Percentiles rank a stretch among this genome's conserved stretches.
phyloP scores from a whole-genome alignment of 169 alveolate genomes.

The Theileria sp. region DNA sequence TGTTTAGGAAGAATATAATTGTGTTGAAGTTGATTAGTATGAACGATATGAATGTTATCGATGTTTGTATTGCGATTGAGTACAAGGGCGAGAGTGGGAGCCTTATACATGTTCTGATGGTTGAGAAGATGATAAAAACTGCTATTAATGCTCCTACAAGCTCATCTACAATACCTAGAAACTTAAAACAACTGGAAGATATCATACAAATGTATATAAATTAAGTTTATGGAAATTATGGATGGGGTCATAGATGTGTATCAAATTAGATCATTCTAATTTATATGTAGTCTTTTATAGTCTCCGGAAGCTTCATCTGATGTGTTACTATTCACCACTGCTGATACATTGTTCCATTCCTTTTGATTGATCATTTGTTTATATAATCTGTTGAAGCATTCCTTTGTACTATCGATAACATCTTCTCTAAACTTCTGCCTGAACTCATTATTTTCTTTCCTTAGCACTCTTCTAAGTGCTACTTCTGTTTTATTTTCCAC shows the following conservation, averaged over 20 bases:
- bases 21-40: constrained; percentile 27
- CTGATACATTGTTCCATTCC: constrained; percentile 62
- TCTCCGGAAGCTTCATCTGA: constrained; percentile 38
- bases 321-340: constrained; percentile 47
- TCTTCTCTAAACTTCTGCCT: constrained; percentile 50
- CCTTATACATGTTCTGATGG: constrained; percentile 43
- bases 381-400: constrained; percentile 36
- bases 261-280: neutral
- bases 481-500: constrained; percentile 44
- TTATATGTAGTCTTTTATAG: constrained; percentile 2
- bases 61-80: constrained; percentile 45
- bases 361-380: constrained; percentile 5
- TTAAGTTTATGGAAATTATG: neutral
- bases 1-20: constrained; percentile 10
- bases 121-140: constrained; percentile 26
- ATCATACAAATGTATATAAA: neutral
- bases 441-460: constrained; percentile 55
- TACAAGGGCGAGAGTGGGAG: constrained; percentile 37
- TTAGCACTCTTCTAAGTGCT: constrained; percentile 39
- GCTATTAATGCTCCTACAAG: constrained; percentile 20
- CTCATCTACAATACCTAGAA: constrained; percentile 19
- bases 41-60: constrained; percentile 33
- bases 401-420: constrained; percentile 38
- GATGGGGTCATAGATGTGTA: constrained; percentile 28
- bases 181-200: constrained; percentile 12